Percentiles rank a stretch among this genome's conserved stretches.
These are phyloP conservation scores for Didymella pomorum DNA, from an alignment of 2,329 filamentous ascomycete species.

Conservation along the genomic window DNA sequence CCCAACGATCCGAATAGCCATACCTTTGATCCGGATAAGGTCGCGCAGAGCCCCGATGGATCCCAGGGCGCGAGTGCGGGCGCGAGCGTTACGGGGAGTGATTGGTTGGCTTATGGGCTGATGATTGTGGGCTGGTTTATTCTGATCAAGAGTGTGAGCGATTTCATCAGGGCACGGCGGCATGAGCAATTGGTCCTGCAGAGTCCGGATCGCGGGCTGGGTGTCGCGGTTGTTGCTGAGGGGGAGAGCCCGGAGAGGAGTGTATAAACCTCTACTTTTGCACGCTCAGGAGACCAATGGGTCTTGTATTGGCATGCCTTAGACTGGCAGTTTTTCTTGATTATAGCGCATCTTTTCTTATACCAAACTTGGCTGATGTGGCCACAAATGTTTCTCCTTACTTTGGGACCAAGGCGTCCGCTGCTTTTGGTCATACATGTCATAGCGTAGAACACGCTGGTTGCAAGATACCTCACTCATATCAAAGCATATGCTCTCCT, in stretches of 20 bases:
- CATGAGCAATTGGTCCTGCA: conserved; percentile 94
- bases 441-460: no score
- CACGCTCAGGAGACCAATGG: no score
- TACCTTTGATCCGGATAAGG: conserved; percentile 79
- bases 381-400: no score
- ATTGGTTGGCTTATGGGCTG: conserved; percentile 89
- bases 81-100: conserved; percentile 71
- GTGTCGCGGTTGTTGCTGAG: conserved; percentile 84
- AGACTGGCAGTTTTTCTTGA: conserved; percentile 19
- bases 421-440: no score
- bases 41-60: conserved; percentile 53
- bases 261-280: conserved; percentile 41
- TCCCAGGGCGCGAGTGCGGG: conserved; percentile 51
- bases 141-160: conserved; percentile 88
- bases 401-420: no score
- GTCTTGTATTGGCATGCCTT: neutral
- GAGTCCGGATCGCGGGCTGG: conserved; percentile 87
- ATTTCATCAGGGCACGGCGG: conserved; percentile 85
- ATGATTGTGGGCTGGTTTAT: conserved; percentile 99
- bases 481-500: neutral
- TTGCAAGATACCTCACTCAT: neutral
- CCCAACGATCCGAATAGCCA: conserved; percentile 90
- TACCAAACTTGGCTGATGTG: neutral
- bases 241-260: conserved; percentile 78
- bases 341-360: conserved; percentile 10